phyloP scores from a whole-genome alignment of 75 land plant genomes.

The Sequoiadendron giganteum region DNA sequence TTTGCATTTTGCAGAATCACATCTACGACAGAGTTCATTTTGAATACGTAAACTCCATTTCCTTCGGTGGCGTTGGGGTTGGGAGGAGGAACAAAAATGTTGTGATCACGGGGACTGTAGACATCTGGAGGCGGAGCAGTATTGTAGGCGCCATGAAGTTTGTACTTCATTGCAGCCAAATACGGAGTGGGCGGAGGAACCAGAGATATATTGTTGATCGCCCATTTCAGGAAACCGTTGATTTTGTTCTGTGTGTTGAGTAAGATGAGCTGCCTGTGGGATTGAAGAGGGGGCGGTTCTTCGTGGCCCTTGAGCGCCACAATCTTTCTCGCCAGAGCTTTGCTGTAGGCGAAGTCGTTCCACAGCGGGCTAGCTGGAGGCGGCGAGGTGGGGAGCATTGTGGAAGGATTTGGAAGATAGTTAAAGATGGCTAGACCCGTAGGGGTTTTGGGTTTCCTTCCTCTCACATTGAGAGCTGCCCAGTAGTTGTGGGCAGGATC shows the following conservation, averaged over 20 bases:
- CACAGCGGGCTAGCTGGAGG: slow-evolving; percentile 66
- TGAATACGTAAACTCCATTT: slow-evolving; percentile 44
- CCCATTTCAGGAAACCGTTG: slow-evolving; percentile 11
- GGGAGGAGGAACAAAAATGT: neutral
- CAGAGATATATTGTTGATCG: slow-evolving; percentile 29
- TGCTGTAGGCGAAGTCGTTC: slow-evolving; percentile 27
- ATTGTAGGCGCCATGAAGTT: slow-evolving; percentile 37
- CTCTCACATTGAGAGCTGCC: slow-evolving; percentile 66
- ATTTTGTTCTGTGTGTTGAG: slow-evolving; percentile 25
- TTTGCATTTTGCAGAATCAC: slow-evolving; percentile 85
- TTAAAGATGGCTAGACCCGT: slow-evolving; percentile 62
- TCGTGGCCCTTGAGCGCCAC: neutral
- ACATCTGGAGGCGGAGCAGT: slow-evolving; percentile 48
- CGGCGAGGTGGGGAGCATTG: slow-evolving; percentile 33
- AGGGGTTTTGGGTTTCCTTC: slow-evolving; percentile 64
- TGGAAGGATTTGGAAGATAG: slow-evolving; percentile 39
- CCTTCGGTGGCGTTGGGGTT: slow-evolving; percentile 49
- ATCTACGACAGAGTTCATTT: slow-evolving; percentile 49
- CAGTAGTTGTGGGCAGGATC: slow-evolving; percentile 66
- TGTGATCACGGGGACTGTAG: slow-evolving; percentile 22
- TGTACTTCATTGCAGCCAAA: slow-evolving; percentile 23
- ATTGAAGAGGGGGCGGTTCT: neutral
- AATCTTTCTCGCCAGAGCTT: slow-evolving; percentile 10
- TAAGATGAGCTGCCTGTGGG: slow-evolving; percentile 3
- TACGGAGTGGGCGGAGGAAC: slow-evolving; percentile 18